phyloP scores from a whole-genome alignment of 768 basidiomycete genomes.

The Tylopilus cervinicoccineus region DNA sequence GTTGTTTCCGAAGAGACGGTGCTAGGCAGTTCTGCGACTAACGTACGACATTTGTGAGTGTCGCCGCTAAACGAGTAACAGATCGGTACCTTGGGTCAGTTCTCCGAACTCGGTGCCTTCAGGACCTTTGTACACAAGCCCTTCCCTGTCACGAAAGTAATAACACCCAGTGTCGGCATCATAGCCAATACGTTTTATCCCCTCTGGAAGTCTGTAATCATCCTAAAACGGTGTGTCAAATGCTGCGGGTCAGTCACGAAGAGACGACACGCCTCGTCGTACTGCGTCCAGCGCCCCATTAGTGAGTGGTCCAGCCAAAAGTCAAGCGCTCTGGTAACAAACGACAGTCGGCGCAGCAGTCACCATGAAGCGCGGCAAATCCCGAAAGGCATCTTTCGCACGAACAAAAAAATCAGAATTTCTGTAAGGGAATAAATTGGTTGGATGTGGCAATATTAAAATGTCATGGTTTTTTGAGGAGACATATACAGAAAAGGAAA shows the following conservation, averaged over 20 bases:
- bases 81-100: constrained; percentile 36
- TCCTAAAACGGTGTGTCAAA: constrained; percentile 33
- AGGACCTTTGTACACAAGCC: constrained; percentile 51
- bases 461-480: not conserved
- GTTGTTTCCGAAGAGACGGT: constrained; percentile 25
- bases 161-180: constrained; percentile 69
- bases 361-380: constrained; percentile 14
- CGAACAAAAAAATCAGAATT: not conserved
- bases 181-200: constrained; percentile 66
- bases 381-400: constrained; percentile 8
- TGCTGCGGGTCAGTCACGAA: not conserved
- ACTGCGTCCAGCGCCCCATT: constrained; percentile 39
- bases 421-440: not conserved
- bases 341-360: not conserved
- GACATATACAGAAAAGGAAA: constrained; percentile 17
- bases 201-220: constrained; percentile 49
- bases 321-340: constrained; percentile 3
- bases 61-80: not conserved
- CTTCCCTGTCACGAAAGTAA: constrained; percentile 55
- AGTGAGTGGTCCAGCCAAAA: constrained; percentile 21
- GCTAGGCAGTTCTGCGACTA: constrained; percentile 32
- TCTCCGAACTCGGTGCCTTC: constrained; percentile 63
- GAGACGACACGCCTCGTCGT: constrained; percentile 26
- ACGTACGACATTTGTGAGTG: not conserved
- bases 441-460: not conserved